Conservation (phyloP, 2,329 filamentous ascomycete genomes). For the Aspergillus clavatus region DNA sequence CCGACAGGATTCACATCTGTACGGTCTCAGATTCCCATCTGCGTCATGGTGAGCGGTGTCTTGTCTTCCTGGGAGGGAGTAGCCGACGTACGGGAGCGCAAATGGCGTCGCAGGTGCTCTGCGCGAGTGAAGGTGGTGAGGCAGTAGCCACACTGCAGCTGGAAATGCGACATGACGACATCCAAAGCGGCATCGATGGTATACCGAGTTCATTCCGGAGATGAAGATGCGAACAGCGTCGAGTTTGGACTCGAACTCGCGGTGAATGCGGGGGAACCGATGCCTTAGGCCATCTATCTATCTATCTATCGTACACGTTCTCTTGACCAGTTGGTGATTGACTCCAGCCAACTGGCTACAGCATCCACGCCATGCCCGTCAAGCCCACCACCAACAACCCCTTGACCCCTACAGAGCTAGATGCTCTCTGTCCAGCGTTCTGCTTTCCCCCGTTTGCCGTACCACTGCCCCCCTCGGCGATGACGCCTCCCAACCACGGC, state of each 20-base stretch:
- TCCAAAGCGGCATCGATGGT: too few relatives aligned
- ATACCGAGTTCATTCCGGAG: too few relatives aligned
- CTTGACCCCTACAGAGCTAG: too few relatives aligned
- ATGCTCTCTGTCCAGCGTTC: too few relatives aligned
- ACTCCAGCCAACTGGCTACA: too few relatives aligned
- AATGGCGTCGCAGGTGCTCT: slow-evolving; percentile 20
- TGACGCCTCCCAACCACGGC: slow-evolving; percentile 17
- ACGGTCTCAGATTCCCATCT: slow-evolving; percentile 16
- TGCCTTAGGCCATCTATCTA: too few relatives aligned
- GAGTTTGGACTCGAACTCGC: too few relatives aligned
- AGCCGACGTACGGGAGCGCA: slow-evolving; percentile 15
- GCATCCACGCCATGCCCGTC: neutral
- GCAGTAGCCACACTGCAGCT: slow-evolving; percentile 14
- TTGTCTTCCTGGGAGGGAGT: neutral
- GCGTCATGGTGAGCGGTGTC: too few relatives aligned
- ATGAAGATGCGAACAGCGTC: too few relatives aligned
- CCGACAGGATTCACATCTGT: slow-evolving; percentile 14
- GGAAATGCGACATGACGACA: slow-evolving; percentile 3
- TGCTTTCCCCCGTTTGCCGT: neutral
- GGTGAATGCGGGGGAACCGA: too few relatives aligned
- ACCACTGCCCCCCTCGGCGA: neutral
- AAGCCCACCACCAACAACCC: neutral
- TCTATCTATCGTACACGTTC: too few relatives aligned
- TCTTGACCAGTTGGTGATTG: too few relatives aligned
- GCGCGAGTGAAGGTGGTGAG: slow-evolving; percentile 16